phyloP scores from a whole-genome alignment of 2,329 filamentous ascomycete species.

The Aschersonia sp. region DNA sequence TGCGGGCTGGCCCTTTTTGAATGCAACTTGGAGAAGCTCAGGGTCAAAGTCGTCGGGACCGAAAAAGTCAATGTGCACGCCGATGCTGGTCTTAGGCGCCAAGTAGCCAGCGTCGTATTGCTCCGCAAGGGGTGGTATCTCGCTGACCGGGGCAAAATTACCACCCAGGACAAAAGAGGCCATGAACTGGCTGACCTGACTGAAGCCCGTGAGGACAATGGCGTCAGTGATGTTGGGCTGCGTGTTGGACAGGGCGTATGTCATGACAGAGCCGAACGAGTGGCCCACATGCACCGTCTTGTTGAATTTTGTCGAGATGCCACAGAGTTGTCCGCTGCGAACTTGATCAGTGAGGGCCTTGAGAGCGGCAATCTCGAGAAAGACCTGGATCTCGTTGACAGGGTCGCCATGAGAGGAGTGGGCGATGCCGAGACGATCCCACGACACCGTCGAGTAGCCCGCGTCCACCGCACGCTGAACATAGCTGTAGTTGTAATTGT shows the following conservation, averaged over 20 bases:
- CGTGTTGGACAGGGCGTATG: conserved; percentile 35
- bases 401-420: conserved; percentile 43
- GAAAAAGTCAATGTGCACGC: conserved; percentile 38
- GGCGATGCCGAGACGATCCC: conserved; percentile 48
- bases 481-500: conserved; percentile 49
- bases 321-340: conserved; percentile 27
- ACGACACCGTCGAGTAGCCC: conserved; percentile 44
- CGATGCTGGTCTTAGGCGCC: conserved; percentile 26
- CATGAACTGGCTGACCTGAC: conserved; percentile 29
- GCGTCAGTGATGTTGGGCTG: conserved; percentile 40
- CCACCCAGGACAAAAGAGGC: conserved; percentile 26
- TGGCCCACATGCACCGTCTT: conserved; percentile 47
- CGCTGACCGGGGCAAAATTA: conserved; percentile 29
- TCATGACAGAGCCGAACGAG: conserved; percentile 46
- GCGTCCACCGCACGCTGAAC: conserved; percentile 36
- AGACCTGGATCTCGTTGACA: conserved; percentile 42
- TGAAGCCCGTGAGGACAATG: conserved; percentile 46
- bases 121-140: conserved; percentile 11
- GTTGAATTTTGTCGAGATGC: conserved; percentile 19
- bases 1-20: conserved; percentile 36
- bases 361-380: conserved; percentile 43
- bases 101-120: conserved; percentile 37
- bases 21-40: conserved; percentile 29
- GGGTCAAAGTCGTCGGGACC: conserved; percentile 39
- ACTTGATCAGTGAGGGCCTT: conserved; percentile 34